A percentile compares a stretch with the other conserved stretches of the same genome.
phyloP scores from a whole-genome alignment of 2,329 filamentous ascomycete genomes.

The Fusarium clavum region DNA sequence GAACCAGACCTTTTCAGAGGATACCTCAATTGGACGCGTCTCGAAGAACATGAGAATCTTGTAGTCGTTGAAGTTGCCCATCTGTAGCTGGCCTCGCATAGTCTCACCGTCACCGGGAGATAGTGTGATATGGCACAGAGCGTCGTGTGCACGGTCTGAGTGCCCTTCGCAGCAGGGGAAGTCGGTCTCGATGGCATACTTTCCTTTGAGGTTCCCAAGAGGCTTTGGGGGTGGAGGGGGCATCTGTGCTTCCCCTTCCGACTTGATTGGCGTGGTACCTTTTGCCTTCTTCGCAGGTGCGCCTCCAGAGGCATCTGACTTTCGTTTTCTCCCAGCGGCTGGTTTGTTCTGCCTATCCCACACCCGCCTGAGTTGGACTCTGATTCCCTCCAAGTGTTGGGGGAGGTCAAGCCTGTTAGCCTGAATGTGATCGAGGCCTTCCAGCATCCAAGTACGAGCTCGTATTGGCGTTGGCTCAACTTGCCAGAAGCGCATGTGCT shows the following conservation, averaged over 20 bases:
- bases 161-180: neutral
- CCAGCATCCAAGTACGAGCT: neutral
- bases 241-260: neutral
- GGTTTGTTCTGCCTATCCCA: neutral
- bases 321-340: rapidly evolving
- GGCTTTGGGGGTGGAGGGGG: neutral
- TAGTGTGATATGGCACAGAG: neutral
- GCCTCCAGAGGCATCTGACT: rapidly evolving
- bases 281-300: neutral
- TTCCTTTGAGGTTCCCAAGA: neutral
- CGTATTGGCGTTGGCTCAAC: neutral
- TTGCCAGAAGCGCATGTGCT: neutral
- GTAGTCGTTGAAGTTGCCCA: neutral
- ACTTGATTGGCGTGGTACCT: neutral
- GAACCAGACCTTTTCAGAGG: neutral
- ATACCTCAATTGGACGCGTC: neutral
- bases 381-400: neutral
- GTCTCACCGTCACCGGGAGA: neutral
- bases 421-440: neutral
- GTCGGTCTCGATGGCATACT: neutral
- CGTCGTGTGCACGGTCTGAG: neutral
- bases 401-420: neutral
- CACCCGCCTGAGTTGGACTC: neutral
- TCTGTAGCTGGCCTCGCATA: neutral
- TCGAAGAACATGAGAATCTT: neutral